Evolutionary conservation across 2,329 filamentous ascomycete species (phyloP), one percentile per base, ranked within the genome.

Genomic region (Microdochium bolleyi): DNA sequence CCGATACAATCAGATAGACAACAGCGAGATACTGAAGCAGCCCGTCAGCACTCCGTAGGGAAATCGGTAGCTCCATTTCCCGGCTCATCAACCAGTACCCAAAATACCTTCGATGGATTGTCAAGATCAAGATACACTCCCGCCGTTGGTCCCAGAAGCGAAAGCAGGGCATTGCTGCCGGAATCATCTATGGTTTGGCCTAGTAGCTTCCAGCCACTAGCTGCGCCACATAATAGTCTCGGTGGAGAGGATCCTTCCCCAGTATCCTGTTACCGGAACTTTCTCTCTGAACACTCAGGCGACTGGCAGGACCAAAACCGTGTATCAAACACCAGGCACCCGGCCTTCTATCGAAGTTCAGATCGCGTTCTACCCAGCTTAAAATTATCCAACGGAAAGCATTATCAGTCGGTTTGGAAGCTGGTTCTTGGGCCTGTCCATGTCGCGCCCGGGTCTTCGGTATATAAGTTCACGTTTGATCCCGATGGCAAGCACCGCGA

Each of bases 381-480:
- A n/a, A 53, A 53, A 5, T 54, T 55, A 2, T 46, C 53, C 9
- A 50, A 52, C 8, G 68, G 69, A 55, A 70, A 70, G 4, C 68
- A 79, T 51, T 88, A 86, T 60, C 82, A 85, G 56, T 78, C 75
- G 49, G 67, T 87, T 19, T 75, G 75, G 55, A 66, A 64, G 0
- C 79, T 85, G 52, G 68, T 73, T 1, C 60, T 80, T 7, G 56
- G 59, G 1, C 85, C 85, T 34, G 55, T 70, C 25, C 55, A 56
- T 49, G 63, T 66, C 50, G 68, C 53, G 34, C 68, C 72, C 1
- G 67, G 65, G 55, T 65, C 62, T 25, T 63, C 58, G 38, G 59
- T 71, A 56, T 76, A 66, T 67, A 71, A 60, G 1, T 69, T 82
- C 38, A 58, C 61, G 2, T 84, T 88, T 55, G 54, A 58, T 0